Conservation (phyloP, 2,329 filamentous ascomycete species). For the Pestalotiopsis sp. region DNA sequence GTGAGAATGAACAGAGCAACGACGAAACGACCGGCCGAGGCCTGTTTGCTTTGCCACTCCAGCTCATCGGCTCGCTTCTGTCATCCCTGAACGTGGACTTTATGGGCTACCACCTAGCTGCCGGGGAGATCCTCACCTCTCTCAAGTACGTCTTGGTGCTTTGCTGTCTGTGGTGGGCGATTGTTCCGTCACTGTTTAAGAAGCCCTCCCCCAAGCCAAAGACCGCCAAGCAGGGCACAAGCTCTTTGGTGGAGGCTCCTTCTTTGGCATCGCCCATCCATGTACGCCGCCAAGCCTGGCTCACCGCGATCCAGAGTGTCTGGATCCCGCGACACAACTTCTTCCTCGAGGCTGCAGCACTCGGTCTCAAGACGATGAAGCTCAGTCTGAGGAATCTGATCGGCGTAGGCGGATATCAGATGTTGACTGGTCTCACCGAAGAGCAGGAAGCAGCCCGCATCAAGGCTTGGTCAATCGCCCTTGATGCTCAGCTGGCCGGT, state of each 20-base stretch:
- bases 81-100: conserved; percentile 52
- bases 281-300: conserved; percentile 86
- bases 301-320: conserved; percentile 88
- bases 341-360: conserved; percentile 79
- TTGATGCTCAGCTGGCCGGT: conserved; percentile 90
- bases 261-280: conserved; percentile 81
- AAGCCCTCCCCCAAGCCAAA: conserved; percentile 57
- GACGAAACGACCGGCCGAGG: conserved; percentile 68
- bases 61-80: conserved; percentile 53
- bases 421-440: conserved; percentile 76
- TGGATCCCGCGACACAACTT: conserved; percentile 90
- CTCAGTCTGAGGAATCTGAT: conserved; percentile 78
- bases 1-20: conserved; percentile 64
- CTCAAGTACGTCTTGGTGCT: conserved; percentile 56
- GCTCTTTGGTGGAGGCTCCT: conserved; percentile 56
- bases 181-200: conserved; percentile 55
- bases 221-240: conserved; percentile 36
- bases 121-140: conserved; percentile 47
- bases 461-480: conserved; percentile 90
- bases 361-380: conserved; percentile 79
- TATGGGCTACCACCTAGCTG: conserved; percentile 53
- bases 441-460: conserved; percentile 85
- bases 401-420: conserved; percentile 75
- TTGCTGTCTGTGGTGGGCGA: conserved; percentile 55
- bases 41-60: conserved; percentile 64